These are phyloP conservation scores for Fusarium paranaense DNA, from an alignment of 2,329 filamentous ascomycete species.

Conservation along the genomic window DNA sequence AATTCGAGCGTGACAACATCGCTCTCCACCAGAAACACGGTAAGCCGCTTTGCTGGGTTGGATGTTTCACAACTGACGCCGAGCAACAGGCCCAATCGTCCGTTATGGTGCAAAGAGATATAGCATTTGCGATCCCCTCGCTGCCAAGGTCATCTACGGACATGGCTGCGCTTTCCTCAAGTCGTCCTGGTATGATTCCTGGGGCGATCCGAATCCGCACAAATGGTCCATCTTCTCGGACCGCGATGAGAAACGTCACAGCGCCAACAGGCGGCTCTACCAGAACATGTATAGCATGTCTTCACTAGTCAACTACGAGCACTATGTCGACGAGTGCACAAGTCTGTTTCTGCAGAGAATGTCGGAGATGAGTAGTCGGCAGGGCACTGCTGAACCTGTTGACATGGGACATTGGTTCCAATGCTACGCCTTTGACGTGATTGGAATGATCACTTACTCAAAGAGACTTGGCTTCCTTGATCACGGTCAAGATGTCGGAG, in stretches of 20 bases:
- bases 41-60: background rate
- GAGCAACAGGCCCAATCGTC: background rate
- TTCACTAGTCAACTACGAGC: slow-evolving; percentile 4
- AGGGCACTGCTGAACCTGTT: background rate
- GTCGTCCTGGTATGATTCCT: slow-evolving; percentile 2
- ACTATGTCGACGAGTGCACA: slow-evolving; percentile 4
- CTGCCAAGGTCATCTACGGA: background rate
- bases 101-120: slow-evolving; percentile 9
- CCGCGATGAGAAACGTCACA: background rate
- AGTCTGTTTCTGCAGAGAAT: background rate
- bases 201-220: background rate
- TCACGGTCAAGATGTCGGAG: background rate
- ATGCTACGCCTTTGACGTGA: slow-evolving; percentile 10
- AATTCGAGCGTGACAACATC: slow-evolving; percentile 4
- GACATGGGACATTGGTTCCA: slow-evolving; percentile 9
- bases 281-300: slow-evolving; percentile 9
- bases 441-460: slow-evolving; percentile 1
- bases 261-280: background rate
- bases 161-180: background rate
- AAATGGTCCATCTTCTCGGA: background rate
- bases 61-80: background rate
- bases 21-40: slow-evolving; percentile 3
- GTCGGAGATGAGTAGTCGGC: background rate
- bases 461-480: slow-evolving; percentile 3
- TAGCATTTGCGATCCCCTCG: slow-evolving; percentile 3